phyloP scores from a whole-genome alignment of 352 stramenopile genomes.

The Pythium rhizo-oryzae region DNA sequence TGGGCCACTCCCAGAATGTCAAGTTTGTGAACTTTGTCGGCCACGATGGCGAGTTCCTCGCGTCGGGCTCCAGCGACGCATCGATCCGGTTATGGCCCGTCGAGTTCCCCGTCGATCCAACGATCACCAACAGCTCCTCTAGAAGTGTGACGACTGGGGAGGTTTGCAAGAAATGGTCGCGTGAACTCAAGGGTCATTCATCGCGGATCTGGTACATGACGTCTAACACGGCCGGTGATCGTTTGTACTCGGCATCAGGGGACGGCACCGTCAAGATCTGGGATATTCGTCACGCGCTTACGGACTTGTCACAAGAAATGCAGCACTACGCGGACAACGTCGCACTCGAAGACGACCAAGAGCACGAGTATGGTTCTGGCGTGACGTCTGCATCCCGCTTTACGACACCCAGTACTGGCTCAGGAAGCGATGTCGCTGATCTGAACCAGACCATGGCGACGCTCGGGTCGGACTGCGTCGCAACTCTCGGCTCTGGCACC shows the following conservation, averaged over 20 bases:
- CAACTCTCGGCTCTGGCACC: constrained; percentile 31
- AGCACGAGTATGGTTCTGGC: constrained; percentile 40
- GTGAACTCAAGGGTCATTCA: constrained; percentile 74
- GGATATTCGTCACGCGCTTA: constrained; percentile 66
- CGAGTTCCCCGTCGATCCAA: constrained; percentile 40
- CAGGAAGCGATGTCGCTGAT: constrained; percentile 3
- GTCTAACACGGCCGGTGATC: constrained; percentile 60
- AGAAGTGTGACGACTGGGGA: constrained; percentile 31
- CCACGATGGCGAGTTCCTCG: constrained; percentile 80
- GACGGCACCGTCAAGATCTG: constrained; percentile 88
- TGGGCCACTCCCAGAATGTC: constrained; percentile 86
- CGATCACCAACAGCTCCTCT: background rate
- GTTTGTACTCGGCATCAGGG: constrained; percentile 77
- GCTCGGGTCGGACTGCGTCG: constrained; percentile 23
- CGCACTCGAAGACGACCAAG: constrained; percentile 40
- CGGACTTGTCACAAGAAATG: constrained; percentile 35
- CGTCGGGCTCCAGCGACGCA: constrained; percentile 85
- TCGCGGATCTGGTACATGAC: constrained; percentile 87
- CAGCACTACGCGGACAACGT: constrained; percentile 42
- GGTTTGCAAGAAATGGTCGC: constrained; percentile 55
- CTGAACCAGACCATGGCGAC: constrained; percentile 6
- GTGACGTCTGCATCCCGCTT: constrained; percentile 18
- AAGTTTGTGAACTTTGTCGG: constrained; percentile 90
- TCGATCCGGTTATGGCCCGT: constrained; percentile 88
- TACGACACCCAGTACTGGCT: background rate